phyloP scores from a whole-genome alignment of 768 basidiomycete species.

The Filobasidium floriforme region DNA sequence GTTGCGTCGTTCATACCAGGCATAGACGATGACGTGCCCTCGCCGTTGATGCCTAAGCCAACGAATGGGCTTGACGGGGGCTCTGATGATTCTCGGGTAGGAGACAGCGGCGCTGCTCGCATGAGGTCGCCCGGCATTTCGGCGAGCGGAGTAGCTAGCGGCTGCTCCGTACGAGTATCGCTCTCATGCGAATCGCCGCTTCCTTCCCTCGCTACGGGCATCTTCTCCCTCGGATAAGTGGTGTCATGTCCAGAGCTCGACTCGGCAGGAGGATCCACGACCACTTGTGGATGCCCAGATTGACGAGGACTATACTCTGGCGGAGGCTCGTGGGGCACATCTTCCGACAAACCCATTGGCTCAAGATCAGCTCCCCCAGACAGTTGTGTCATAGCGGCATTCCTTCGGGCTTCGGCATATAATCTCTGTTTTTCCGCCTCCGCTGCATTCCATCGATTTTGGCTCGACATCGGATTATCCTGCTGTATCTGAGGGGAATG shows the following conservation, averaged over 20 bases:
- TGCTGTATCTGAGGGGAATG: background rate
- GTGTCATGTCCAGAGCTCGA: background rate
- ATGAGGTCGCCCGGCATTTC: too few species aligned
- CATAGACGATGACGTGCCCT: too few species aligned
- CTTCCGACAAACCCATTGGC: slow-evolving; percentile 19
- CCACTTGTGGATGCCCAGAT: background rate
- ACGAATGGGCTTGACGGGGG: background rate
- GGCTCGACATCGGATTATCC: background rate
- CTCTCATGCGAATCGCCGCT: too few species aligned
- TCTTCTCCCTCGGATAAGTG: background rate
- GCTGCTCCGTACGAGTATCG: too few species aligned
- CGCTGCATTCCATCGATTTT: slow-evolving; percentile 29
- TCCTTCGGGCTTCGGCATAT: slow-evolving; percentile 29
- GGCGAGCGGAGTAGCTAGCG: too few species aligned
- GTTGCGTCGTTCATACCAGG: too few species aligned
- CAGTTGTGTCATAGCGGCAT: slow-evolving; percentile 31
- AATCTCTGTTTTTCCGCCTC: slow-evolving; percentile 35
- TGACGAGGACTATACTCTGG: slow-evolving; percentile 18
- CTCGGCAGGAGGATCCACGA: background rate
- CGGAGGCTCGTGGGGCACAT: slow-evolving; percentile 12
- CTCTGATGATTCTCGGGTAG: too few species aligned
- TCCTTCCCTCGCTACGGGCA: background rate
- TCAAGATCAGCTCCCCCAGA: slow-evolving; percentile 19
- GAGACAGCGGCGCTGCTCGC: too few species aligned
- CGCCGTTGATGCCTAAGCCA: background rate